These are phyloP conservation scores for Tolypocladium inflatum DNA, from an alignment of 2,329 filamentous ascomycete species.

Conservation along the genomic window DNA sequence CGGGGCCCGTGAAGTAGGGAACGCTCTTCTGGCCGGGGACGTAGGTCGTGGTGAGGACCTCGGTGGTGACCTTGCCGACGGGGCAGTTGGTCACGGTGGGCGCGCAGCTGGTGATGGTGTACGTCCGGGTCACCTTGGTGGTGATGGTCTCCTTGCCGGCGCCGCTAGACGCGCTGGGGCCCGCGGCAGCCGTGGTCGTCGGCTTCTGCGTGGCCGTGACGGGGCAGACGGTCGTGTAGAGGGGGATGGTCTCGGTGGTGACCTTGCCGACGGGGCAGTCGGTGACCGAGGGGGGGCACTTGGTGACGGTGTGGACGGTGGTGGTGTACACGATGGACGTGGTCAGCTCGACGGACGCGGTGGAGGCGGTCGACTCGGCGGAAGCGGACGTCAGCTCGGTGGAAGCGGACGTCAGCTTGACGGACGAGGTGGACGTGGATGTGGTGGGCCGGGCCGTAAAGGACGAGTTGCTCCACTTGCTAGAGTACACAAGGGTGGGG, in stretches of 20 bases:
- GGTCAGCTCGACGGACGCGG: slow-evolving; percentile 6
- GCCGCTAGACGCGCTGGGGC: background rate
- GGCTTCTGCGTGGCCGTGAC: slow-evolving; percentile 8
- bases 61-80: slow-evolving; percentile 8
- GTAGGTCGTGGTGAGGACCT: slow-evolving; percentile 8
- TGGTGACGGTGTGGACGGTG: slow-evolving; percentile 37
- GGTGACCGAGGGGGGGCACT: slow-evolving; percentile 32
- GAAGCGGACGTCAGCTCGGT: too few species aligned
- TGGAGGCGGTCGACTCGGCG: slow-evolving; percentile 11
- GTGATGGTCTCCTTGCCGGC: slow-evolving; percentile 30
- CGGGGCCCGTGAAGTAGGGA: background rate
- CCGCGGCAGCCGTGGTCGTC: background rate
- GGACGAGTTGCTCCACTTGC: background rate
- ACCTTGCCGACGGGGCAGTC: slow-evolving; percentile 22
- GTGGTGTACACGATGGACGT: slow-evolving; percentile 25
- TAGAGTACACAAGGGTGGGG: background rate
- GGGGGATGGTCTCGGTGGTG: slow-evolving; percentile 25
- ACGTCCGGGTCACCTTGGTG: slow-evolving; percentile 42
- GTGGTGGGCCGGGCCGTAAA: background rate
- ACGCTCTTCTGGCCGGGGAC: slow-evolving; percentile 6
- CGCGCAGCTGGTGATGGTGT: slow-evolving; percentile 49
- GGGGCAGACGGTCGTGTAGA: slow-evolving; percentile 33
- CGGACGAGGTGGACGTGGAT: background rate
- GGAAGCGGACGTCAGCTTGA: slow-evolving; percentile 17
- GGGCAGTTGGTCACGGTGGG: slow-evolving; percentile 50